Evolutionary conservation across 2,329 filamentous ascomycete genomes (phyloP), one percentile per base, ranked within the genome.

Genomic region (Pseudopithomyces maydicus): DNA sequence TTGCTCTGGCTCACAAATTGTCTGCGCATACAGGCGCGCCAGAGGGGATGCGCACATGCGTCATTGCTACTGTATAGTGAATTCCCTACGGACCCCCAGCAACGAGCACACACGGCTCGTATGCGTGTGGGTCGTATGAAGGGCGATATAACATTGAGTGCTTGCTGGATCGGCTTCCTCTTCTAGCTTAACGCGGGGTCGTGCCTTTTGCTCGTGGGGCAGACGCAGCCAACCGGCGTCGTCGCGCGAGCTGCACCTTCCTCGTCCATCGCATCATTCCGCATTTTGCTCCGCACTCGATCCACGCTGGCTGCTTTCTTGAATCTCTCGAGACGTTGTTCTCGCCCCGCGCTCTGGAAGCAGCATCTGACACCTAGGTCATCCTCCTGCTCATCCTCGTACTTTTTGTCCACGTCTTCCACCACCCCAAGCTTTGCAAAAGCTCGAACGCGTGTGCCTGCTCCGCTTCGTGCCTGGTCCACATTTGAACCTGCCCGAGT

Each of bases 301-400:
- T 63, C 47, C 64, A 74, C 68, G 44, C 73, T 75, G 73, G 73
- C 73, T 61, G 57, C 64, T 57, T 62, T 73, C 58, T 58, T 61
- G 38, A 45, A 65, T 46, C 55, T 65, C 39, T 64, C 71, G 71
- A 74, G 72, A 70, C 71, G 63, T 58, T 69, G 72, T 61, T 74
- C 68, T 75, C 72, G 70, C 58, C 62, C 65, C 51, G 62, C 64
- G 56, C 58, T 69, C 52, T 65, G 62, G 61, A 67, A 56, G 50
- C 64, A 61, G 59, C 64, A 61, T 57, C 57, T 65, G 57, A 29
- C 58, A 48, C 39, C 58, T 22, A 58, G 56, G 52, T 59, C 62
- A 48, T 22, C 58, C 58, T 42, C 54, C 29, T 55, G 56, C 50
- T 59, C 62, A 48, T 22, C 58, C 58, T 42, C 54, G 26, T 55